phyloP scores from a whole-genome alignment of 805 yeast species.

The Starmerella geochares region DNA sequence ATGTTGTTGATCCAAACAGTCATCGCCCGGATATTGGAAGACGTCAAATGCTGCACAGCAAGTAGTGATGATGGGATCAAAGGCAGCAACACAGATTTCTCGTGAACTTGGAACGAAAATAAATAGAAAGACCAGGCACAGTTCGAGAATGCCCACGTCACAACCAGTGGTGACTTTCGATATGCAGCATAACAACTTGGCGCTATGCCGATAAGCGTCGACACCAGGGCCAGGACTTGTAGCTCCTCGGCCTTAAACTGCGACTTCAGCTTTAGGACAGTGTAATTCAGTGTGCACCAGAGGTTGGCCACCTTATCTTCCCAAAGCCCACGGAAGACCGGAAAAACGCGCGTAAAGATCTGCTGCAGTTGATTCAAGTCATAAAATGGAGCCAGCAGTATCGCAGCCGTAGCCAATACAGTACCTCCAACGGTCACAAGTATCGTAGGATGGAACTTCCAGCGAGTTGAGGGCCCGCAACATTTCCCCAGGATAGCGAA shows the following conservation, averaged over 20 bases:
- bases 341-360: slow-evolving; percentile 63
- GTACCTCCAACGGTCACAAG: slow-evolving; percentile 54
- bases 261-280: slow-evolving; percentile 57
- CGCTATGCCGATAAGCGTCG: slow-evolving; percentile 37
- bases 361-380: slow-evolving; percentile 44
- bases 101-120: slow-evolving; percentile 94
- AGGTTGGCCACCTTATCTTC: slow-evolving; percentile 96
- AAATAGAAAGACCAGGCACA: slow-evolving; percentile 81
- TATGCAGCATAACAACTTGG: slow-evolving; percentile 49
- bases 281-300: slow-evolving; percentile 83
- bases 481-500: slow-evolving; percentile 60
- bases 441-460: slow-evolving; percentile 28
- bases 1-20: slow-evolving; percentile 81
- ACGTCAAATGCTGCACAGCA: slow-evolving; percentile 39
- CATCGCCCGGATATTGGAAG: slow-evolving; percentile 55
- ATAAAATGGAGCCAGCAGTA: slow-evolving; percentile 53
- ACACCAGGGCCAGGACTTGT: slow-evolving; percentile 39
- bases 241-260: slow-evolving; percentile 48
- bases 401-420: slow-evolving; percentile 45
- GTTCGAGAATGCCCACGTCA: slow-evolving; percentile 64
- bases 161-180: slow-evolving; percentile 29
- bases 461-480: slow-evolving; percentile 30
- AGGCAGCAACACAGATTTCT: slow-evolving; percentile 81
- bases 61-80: slow-evolving; percentile 66
- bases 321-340: slow-evolving; percentile 85